phyloP scores from a whole-genome alignment of 345 rosid species.

The Lumnitzera littorea region DNA sequence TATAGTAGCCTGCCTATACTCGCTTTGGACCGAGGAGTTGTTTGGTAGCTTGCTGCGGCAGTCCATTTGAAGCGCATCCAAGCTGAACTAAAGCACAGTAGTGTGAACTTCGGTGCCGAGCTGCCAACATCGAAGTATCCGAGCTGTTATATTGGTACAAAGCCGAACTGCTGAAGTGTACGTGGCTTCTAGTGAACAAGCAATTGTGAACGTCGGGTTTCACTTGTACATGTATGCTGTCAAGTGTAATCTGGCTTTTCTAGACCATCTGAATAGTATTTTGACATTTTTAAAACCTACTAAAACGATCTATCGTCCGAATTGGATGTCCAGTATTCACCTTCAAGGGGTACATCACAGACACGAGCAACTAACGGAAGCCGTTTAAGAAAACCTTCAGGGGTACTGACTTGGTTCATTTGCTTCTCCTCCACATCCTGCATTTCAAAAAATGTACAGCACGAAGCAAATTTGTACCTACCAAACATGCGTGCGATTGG shows the following conservation, averaged over 20 bases:
- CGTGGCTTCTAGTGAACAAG: too few species aligned
- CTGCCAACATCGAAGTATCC: too few species aligned
- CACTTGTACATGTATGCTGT: too few species aligned
- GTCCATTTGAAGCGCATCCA: too few species aligned
- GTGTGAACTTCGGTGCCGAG: too few species aligned
- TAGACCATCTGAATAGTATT: conserved; percentile 23
- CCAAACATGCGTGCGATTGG: conserved; percentile 38
- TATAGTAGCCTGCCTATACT: too few species aligned
- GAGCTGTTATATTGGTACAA: too few species aligned
- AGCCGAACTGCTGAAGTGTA: too few species aligned
- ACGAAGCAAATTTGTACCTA: conserved; percentile 26
- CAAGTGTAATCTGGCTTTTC: conserved; percentile 3
- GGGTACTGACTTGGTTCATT: conserved; percentile 29
- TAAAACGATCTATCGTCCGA: conserved; percentile 26
- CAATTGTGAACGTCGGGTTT: too few species aligned
- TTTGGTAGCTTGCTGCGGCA: too few species aligned
- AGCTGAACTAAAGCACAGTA: too few species aligned
- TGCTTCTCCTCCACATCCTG: conserved; percentile 29
- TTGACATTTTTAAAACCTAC: conserved; percentile 40
- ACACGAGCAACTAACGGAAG: conserved; percentile 29
- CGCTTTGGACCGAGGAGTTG: too few species aligned
- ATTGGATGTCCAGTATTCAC: conserved; percentile 26
- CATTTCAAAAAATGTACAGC: conserved; percentile 40
- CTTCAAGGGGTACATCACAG: conserved; percentile 31
- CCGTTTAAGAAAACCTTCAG: conserved; percentile 36